phyloP scores from a whole-genome alignment of 169 alveolate genomes.

The Plasmodium gaboni region DNA sequence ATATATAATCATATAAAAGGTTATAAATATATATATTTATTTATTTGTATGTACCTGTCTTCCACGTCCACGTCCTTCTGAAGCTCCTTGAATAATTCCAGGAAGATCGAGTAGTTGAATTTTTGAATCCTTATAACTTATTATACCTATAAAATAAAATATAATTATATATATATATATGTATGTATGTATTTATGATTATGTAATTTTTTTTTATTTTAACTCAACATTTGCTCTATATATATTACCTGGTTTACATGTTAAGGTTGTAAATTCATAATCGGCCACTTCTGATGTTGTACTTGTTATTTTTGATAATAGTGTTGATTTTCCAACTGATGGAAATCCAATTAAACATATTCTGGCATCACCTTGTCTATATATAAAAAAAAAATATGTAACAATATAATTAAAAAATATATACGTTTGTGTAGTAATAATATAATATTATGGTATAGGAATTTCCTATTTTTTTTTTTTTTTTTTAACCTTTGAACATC shows the following conservation, averaged over 20 bases:
- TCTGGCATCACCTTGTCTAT: constrained; percentile 97
- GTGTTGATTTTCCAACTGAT: constrained; percentile 99
- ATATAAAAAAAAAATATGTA: not conserved
- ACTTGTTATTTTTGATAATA: constrained; percentile 96
- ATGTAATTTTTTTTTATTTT: not conserved
- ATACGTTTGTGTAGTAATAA: too few species aligned
- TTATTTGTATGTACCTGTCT: constrained; percentile 88
- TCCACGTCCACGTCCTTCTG: constrained; percentile 99
- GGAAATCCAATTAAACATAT: constrained; percentile 99
- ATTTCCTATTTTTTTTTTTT: constrained; percentile 2
- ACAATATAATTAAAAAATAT: too few species aligned
- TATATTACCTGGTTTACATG: constrained; percentile 98
- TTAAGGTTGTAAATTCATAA: constrained; percentile 99
- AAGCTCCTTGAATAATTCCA: constrained; percentile 97
- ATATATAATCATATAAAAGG: not conserved
- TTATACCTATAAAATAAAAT: constrained; percentile 56
- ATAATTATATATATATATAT: not conserved
- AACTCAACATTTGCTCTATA: not conserved
- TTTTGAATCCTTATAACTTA: constrained; percentile 94
- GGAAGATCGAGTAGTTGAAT: constrained; percentile 98
- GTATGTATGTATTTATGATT: not conserved
- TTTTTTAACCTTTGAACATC: constrained; percentile 71
- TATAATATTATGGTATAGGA: too few species aligned
- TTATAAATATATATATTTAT: not conserved
- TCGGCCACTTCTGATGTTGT: constrained; percentile 98